phyloP scores from a whole-genome alignment of 129 eudicot species.

The Escallonia herrerae region DNA sequence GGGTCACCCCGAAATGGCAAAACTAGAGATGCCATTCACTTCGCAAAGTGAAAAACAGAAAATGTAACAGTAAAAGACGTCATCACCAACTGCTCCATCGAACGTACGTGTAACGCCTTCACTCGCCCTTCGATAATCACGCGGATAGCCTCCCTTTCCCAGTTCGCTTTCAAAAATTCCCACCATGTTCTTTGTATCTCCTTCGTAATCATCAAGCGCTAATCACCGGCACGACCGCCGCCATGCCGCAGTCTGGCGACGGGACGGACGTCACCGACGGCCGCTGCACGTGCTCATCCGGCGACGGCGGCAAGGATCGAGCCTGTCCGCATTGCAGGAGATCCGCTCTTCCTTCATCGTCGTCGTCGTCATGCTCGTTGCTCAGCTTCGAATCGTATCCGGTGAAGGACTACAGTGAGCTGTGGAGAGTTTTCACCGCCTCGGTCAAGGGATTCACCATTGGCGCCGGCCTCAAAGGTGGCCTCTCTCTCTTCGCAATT shows the following conservation, averaged over 20 bases:
- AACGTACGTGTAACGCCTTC: neutral
- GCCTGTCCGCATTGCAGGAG: conserved; percentile 52
- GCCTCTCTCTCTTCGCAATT: conserved; percentile 73
- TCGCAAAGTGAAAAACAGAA: neutral
- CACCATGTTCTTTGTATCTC: neutral
- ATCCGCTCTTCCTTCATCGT: conserved; percentile 43
- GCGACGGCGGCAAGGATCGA: conserved; percentile 14
- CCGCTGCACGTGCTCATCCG: conserved; percentile 32
- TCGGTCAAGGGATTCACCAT: conserved; percentile 83
- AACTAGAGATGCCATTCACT: neutral
- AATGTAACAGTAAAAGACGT: neutral
- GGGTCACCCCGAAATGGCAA: too few relatives aligned
- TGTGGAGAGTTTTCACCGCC: conserved; percentile 66
- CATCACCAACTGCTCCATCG: neutral
- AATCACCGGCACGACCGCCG: neutral
- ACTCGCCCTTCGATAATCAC: too few relatives aligned
- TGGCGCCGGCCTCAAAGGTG: conserved; percentile 97
- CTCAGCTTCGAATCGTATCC: conserved; percentile 64
- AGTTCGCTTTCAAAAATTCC: conserved; percentile 12
- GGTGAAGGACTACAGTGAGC: conserved; percentile 61
- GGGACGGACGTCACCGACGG: conserved; percentile 10
- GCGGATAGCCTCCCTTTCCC: too few relatives aligned
- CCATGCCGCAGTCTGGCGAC: conserved; percentile 40
- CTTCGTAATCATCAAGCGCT: neutral
- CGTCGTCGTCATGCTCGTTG: conserved; percentile 61